Evolutionary conservation across 169 alveolate species (phyloP), one percentile per base, ranked within the genome.

Genomic region (Eimeria sp.): DNA sequence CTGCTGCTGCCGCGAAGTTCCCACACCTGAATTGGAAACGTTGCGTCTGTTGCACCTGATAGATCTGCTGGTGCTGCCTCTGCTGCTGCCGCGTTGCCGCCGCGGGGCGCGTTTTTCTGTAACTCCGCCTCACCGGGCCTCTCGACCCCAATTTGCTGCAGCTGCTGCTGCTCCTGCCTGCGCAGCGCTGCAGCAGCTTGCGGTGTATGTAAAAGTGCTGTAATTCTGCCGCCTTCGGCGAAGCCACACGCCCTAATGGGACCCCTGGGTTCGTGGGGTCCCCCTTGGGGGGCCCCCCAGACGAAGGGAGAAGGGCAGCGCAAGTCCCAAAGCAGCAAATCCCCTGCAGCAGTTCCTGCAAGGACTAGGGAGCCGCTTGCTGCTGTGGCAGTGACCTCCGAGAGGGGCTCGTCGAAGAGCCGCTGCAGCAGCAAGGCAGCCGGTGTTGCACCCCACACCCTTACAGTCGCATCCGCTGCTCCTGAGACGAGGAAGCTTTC

Each of bases 401-500:
- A 54, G 13, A 61, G 72, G n/a, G 89, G 96, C 16, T 95, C 96
- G 43, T 95, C 96, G 18, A 95, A 83, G 13, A 95, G 63, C 65
- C 67, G 95, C 78, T 63, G 89, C 61, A 89, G 93, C 67, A 72
- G 76, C 84, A 86, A 65, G 4, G 87, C 84, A 20, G 70, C 84
- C 7, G 75, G 86, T 0, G 84, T n/a, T 20, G 65, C 70, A 30
- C 54, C 54, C 97, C 97, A 95, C 18, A 95, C 95, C 61, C 95
- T 95, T 18, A 95, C 97, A 16, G 97, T 95, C 22, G 89, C 94
- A 78, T 95, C 97, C 14, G 95, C 82, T 14, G 95, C 91, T 47
- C 95, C 95, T 2, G 97, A 95, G 43, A 89, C 90, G 27, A 95
- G 89, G 16, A 14, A 45, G 18, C 57, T 57, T 30, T 70, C 89